Conservation (phyloP, 164 flowering plant genomes). For the Litsea cubeba region DNA sequence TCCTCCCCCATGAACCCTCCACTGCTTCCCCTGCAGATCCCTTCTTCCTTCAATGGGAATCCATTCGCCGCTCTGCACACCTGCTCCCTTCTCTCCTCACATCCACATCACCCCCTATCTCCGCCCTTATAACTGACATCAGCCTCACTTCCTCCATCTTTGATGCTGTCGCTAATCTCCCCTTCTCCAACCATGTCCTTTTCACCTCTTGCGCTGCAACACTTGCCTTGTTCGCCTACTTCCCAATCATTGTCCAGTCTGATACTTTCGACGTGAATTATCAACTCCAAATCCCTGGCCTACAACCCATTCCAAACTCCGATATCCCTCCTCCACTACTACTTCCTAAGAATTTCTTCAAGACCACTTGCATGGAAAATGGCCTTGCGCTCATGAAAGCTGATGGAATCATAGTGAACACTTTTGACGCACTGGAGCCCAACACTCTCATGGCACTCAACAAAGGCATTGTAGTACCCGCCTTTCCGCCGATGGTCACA, state of each 20-base stretch:
- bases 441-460: slow-evolving; percentile 31
- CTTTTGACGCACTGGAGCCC: slow-evolving; percentile 30
- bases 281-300: slow-evolving; percentile 22
- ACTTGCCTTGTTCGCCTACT: slow-evolving; percentile 25
- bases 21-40: slow-evolving; percentile 25
- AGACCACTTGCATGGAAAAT: slow-evolving; percentile 11
- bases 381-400: slow-evolving; percentile 14
- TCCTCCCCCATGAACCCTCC: slow-evolving; percentile 14
- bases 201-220: slow-evolving; percentile 38
- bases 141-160: slow-evolving; percentile 2
- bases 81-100: slow-evolving; percentile 26
- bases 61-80: slow-evolving; percentile 33
- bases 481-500: slow-evolving; percentile 33
- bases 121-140: slow-evolving; percentile 22
- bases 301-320: slow-evolving; percentile 29
- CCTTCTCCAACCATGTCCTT: slow-evolving; percentile 31
- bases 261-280: not conserved
- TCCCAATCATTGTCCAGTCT: slow-evolving; percentile 9
- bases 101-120: slow-evolving; percentile 20
- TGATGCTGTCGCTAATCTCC: not conserved
- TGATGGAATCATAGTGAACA: slow-evolving; percentile 38
- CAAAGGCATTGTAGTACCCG: slow-evolving; percentile 16
- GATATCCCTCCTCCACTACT: slow-evolving; percentile 27
- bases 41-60: slow-evolving; percentile 34
- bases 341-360: slow-evolving; percentile 17